Base-by-base conservation (phyloP, 176 grass and related monocot species). In the Musa schizocarpa region DNA sequence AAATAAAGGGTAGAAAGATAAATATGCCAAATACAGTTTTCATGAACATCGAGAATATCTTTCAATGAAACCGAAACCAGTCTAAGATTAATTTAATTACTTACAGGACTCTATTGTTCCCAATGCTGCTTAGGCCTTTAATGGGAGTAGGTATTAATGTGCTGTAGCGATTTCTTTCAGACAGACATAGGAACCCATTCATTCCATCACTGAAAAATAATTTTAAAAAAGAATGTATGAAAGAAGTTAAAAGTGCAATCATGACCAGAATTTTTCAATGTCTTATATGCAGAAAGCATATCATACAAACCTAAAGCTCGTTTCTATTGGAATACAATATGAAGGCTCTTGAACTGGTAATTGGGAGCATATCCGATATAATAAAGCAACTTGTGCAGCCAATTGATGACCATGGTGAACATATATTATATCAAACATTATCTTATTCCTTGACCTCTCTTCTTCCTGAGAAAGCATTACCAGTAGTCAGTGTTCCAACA, bases 161-260 rank as follows among this genome's bases (percentile, higher is more conserved):
- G 22, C 53, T 82, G 77, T 84, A 91, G 53, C 76, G 72, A 74
- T 94, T 98, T 77, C 90, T 87, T 77, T 87, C 80, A 68, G 80
- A 87, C 86, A 98, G 89, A 82, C 84, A 91, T 81, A 98, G 88
- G 70, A 85, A 98, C 68, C 95, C 95, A 81, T 98, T 98, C 95
- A 98, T 98, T 81, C 95, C 86, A 64, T 76, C 86, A 78, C 90
- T 94, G 83, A 43, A 5, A 43, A 43, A 43, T 69, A 80, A 77
- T 55, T 13, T 22, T 21, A 19, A 68, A 77, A 85, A 72, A 29
- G 65, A 13, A 50, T 71, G 34, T 55, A 65, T 43, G 34, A 69
- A 25, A 66, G 13, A 80, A 59, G 78, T 9, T 63, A 79, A 74
- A 79, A 56, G 76, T 68, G 53, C 58, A 84, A 74, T 59, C n/a